Percentiles rank a stretch among this genome's conserved stretches.
These are phyloP conservation scores for Kalaharituber pfeilii DNA, from an alignment of 2,329 filamentous ascomycete species.

Conservation along the genomic window DNA sequence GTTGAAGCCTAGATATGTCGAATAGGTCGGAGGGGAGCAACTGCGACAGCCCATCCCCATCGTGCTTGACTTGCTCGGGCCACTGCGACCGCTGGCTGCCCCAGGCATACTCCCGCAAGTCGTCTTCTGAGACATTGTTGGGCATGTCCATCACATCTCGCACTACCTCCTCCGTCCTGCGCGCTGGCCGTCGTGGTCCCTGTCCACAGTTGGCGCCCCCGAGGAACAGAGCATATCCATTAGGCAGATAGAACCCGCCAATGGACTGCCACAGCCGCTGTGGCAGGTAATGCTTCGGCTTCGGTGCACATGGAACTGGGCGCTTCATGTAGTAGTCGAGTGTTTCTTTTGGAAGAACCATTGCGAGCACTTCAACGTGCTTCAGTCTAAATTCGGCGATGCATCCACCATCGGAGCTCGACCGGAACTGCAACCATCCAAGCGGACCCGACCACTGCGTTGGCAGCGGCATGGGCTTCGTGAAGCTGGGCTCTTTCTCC, in stretches of 20 bases:
- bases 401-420: slow-evolving; percentile 11
- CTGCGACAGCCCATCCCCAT: slow-evolving; percentile 3
- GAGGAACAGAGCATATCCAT: no score
- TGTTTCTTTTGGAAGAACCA: not conserved
- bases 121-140: not conserved
- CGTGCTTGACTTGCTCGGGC: not conserved
- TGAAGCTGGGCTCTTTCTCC: slow-evolving; percentile 1
- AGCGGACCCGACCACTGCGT: slow-evolving; percentile 15
- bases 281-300: not conserved
- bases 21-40: not conserved
- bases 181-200: no score
- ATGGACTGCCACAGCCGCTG: not conserved
- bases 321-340: not conserved
- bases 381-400: slow-evolving; percentile 10
- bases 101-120: not conserved
- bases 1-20: not conserved
- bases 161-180: not conserved
- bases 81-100: not conserved
- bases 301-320: not conserved
- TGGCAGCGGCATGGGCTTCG: slow-evolving; percentile 9
- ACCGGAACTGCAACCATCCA: slow-evolving; percentile 14
- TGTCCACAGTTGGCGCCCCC: no score
- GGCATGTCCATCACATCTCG: not conserved
- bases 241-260: no score
- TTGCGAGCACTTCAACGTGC: not conserved